These are phyloP conservation scores for Cladophialophora exuberans DNA, from an alignment of 2,329 filamentous ascomycete genomes.

Conservation along the genomic window DNA sequence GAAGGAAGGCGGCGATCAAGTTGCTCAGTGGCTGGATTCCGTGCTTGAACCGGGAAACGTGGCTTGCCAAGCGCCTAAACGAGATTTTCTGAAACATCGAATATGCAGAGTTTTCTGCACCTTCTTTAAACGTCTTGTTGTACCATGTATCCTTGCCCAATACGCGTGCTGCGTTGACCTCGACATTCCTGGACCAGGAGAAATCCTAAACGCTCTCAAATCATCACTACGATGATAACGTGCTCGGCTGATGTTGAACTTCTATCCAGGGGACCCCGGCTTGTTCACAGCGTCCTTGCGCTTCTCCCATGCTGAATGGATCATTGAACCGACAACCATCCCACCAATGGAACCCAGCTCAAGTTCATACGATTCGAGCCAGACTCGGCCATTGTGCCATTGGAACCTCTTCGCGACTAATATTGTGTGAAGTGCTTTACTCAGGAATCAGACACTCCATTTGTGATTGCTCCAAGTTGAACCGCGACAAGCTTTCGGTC, in stretches of 20 bases:
- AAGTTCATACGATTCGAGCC: too few species aligned
- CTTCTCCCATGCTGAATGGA: background rate
- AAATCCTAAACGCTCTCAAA: background rate
- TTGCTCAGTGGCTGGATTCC: background rate
- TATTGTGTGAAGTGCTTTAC: background rate
- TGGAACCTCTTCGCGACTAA: background rate
- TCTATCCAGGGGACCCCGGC: background rate
- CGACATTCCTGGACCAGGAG: background rate
- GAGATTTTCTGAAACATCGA: slow-evolving; percentile 6
- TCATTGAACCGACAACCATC: background rate
- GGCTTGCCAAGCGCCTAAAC: slow-evolving; percentile 6
- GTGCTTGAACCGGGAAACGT: background rate
- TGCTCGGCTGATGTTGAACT: background rate
- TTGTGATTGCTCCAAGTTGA: too few species aligned
- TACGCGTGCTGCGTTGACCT: background rate
- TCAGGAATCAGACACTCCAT: background rate
- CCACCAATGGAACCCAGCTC: background rate
- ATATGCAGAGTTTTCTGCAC: background rate
- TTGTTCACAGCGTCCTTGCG: background rate
- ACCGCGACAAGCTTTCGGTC: background rate
- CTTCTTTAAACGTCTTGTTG: slow-evolving; percentile 4
- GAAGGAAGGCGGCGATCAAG: background rate
- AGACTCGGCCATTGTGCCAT: background rate
- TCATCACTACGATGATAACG: background rate
- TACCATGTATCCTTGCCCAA: background rate